A percentile compares a stretch with the other conserved stretches of the same genome.
phyloP scores from a whole-genome alignment of 495 filamentous ascomycete species.

The Ramalina peruviana region DNA sequence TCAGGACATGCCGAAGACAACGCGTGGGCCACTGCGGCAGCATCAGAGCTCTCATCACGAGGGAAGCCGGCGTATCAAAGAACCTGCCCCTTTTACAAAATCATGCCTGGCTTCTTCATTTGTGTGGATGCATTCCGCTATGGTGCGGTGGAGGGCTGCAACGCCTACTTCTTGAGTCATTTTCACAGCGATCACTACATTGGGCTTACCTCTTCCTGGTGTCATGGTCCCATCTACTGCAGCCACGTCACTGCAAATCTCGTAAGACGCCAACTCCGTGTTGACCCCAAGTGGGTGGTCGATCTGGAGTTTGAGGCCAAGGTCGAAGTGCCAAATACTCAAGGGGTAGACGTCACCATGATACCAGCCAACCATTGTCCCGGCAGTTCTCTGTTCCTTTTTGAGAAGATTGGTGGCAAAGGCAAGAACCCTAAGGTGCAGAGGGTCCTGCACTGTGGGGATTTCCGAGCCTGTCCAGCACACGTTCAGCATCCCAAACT shows the following conservation, averaged over 20 bases:
- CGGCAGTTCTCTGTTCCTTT: conserved; percentile 84
- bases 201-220: conserved; percentile 76
- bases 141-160: conserved; percentile 78
- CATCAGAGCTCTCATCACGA: conserved; percentile 57
- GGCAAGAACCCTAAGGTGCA: conserved; percentile 46
- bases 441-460: conserved; percentile 84
- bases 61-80: conserved; percentile 84
- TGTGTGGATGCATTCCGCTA: conserved; percentile 96
- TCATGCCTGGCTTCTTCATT: conserved; percentile 79
- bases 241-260: conserved; percentile 83
- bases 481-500: conserved; percentile 77
- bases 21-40: conserved; percentile 79
- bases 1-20: conserved; percentile 75
- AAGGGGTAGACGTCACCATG: conserved; percentile 79
- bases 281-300: conserved; percentile 74
- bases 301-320: conserved; percentile 77
- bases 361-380: conserved; percentile 96
- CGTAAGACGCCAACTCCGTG: conserved; percentile 70
- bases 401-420: conserved; percentile 59
- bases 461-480: conserved; percentile 81
- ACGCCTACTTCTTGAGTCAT: conserved; percentile 93
- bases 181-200: conserved; percentile 98
- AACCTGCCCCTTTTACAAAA: conserved; percentile 97
- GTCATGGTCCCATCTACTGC: conserved; percentile 91
- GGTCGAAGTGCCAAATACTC: conserved; percentile 61